Evolutionary conservation across 2,329 filamentous ascomycete genomes (phyloP), one percentile per base, ranked within the genome.

Genomic region (Neodidymelliopsis sp.): DNA sequence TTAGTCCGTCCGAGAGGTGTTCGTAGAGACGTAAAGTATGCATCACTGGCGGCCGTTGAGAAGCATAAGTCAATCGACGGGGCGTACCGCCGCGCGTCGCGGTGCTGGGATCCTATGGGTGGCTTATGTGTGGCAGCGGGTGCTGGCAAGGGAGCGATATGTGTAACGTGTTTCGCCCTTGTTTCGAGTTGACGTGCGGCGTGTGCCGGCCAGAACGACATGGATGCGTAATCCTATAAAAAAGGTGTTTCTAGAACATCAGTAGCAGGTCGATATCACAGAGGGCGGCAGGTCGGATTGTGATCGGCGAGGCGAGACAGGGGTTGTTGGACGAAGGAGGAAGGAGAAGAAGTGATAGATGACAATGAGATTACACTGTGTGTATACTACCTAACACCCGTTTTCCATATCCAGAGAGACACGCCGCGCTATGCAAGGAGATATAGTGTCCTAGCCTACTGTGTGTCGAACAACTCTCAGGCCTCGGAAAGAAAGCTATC

Each of bases 341-440:
- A 12, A 4, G 27, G 12, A 28, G 12, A 9, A 28, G 8, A 28
- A 28, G 27, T n/a, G 8, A 28, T 5, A 18, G 16, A 15, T 4
- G 4, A 12, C 9, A 16, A 15, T 10, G 7, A 45, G 20, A 38
- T 27, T 27, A 11, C 12, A 16, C n/a, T 29, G 25, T 33, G 13
- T 41, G 3, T 6, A 38, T 6, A 29, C 23, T 35, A 40, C 36
- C 23, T 16, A 40, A 29, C 23, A 18, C 27, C 16, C 18, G 22
- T 28, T 34, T 31, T 24, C 19, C 16, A 19, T 16, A 36, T 16
- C 34, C 20, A 36, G 9, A 36, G 9, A 8, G 12, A 40, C 34
- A 45, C 47, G 40, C 47, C 47, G 20, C 47, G 47, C 47, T 50
- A 50, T 50, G 47, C 47, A 45, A 39, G 16, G 29, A 40, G 31